Base-by-base conservation (phyloP, 1,284 basidiomycete genomes). In the Trichosporon coremiiforme region DNA sequence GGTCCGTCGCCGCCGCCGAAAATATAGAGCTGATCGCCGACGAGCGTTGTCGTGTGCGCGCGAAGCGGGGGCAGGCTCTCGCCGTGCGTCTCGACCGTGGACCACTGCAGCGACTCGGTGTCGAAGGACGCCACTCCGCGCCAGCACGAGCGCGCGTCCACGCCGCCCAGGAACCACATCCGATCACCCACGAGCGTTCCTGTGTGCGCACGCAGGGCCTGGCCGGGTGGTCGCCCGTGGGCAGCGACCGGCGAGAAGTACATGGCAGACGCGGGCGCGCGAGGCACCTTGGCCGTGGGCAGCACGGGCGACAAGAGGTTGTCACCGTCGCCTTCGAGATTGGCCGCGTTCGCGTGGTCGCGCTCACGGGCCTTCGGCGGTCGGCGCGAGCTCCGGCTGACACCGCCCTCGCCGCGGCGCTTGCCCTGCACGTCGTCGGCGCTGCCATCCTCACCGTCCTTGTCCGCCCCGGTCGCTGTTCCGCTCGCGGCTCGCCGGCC, bases 31-130 rank as follows among this genome's bases (percentile, higher is more conserved):
- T 88, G 87, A 68, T 82, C 79, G 75, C 94, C 93, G 64, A 94
- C 90, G 36, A 93, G 87, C 0, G 93, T 96, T 1, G 93, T 90
- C 0, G 92, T 92, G 79, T 97, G 94, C 1, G 94, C 94, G 22
- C 94, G 89, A 62, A 91, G 90, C 0, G 92, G 91, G 1, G 91
- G 91, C 0, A 93, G 91, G 4, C 88, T 78, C 3, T 92, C 90
- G 17, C 94, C 94, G 1, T 86, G 78, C 36, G 89, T 90, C 31
- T 91, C 89, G 0, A 92, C 89, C 70, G 89, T 88, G 0, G 89
- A 88, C 94, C 94, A 97, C 79, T 92, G 90, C 88, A 95, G 91
- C 41, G 92, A 94, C 83, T 95, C 94, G 2, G 89, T 92, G 81
- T 96, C 93, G 77, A 95, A 94, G 75, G 89, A 92, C 77, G 91